Conservation (phyloP, 2,329 filamentous ascomycete species). For the Colletotrichum limetticola region DNA sequence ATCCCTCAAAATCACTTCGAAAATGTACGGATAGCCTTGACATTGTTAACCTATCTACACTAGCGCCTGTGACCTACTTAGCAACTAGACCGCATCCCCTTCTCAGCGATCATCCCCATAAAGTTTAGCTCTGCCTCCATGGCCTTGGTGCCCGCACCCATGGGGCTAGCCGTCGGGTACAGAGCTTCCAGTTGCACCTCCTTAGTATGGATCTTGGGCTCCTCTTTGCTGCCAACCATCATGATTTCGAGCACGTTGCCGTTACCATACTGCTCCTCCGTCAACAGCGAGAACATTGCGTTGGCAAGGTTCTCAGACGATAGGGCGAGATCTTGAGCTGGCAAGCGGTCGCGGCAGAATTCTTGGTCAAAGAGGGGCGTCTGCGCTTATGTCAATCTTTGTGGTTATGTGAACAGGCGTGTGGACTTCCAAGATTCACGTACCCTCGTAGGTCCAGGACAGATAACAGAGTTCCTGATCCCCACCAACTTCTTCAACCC, state of each 20-base stretch:
- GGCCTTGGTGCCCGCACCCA: constrained; percentile 12
- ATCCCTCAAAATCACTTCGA: no score
- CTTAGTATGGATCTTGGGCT: constrained; percentile 25
- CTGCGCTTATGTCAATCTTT: not conserved
- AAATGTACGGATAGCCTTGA: no score
- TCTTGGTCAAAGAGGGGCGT: not conserved
- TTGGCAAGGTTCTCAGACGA: constrained; percentile 1
- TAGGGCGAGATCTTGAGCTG: not conserved
- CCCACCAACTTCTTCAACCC: not conserved
- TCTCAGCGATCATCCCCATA: constrained; percentile 1
- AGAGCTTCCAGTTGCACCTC: constrained; percentile 26
- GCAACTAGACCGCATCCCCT: constrained; percentile 3
- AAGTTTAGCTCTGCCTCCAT: constrained; percentile 5
- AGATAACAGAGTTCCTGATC: not conserved
- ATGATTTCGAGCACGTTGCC: constrained; percentile 37
- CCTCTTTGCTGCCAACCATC: constrained; percentile 28
- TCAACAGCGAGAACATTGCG: constrained; percentile 31
- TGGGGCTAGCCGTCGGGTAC: constrained; percentile 1
- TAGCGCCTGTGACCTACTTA: not conserved
- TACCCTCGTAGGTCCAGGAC: not conserved
- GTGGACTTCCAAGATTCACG: not conserved
- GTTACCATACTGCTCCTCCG: constrained; percentile 35
- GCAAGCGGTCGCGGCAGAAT: not conserved
- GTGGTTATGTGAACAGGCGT: not conserved
- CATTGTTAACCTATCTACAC: no score